phyloP scores from a whole-genome alignment of 2,329 filamentous ascomycete genomes.

The Aspergillus luchuensis region DNA sequence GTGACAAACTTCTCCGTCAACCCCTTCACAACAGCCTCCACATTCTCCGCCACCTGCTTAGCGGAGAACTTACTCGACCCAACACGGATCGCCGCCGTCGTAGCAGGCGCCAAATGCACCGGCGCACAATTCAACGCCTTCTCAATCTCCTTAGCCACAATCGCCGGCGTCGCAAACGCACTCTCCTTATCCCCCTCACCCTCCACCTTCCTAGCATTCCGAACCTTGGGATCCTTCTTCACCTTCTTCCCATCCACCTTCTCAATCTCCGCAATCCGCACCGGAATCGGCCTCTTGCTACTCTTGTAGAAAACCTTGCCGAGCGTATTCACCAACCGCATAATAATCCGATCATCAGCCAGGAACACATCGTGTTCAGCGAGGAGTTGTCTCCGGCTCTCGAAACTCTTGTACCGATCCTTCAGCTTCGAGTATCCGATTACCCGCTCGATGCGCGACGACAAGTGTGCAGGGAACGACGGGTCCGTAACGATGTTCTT shows the following conservation, averaged over 20 bases:
- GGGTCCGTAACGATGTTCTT: conserved; percentile 82
- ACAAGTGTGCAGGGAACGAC: conserved; percentile 67
- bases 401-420: conserved; percentile 85
- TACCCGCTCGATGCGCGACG: conserved; percentile 70
- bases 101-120: conserved; percentile 75
- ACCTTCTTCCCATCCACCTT: conserved; percentile 62
- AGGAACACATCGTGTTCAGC: conserved; percentile 91
- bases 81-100: conserved; percentile 78
- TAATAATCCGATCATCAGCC: conserved; percentile 81
- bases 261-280: conserved; percentile 67
- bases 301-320: conserved; percentile 95
- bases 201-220: conserved; percentile 29
- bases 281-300: conserved; percentile 81
- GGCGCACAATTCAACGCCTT: conserved; percentile 75
- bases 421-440: conserved; percentile 85
- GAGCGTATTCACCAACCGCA: conserved; percentile 71
- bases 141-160: conserved; percentile 79
- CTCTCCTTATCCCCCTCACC: conserved; percentile 40
- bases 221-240: conserved; percentile 58
- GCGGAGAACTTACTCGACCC: conserved; percentile 74
- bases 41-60: conserved; percentile 77
- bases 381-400: conserved; percentile 79
- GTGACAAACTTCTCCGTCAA: conserved; percentile 79
- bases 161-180: conserved; percentile 59
- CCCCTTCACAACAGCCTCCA: conserved; percentile 68